phyloP scores from a whole-genome alignment of 192 early-diverging fungal species.

The Backusella mclennaniae region DNA sequence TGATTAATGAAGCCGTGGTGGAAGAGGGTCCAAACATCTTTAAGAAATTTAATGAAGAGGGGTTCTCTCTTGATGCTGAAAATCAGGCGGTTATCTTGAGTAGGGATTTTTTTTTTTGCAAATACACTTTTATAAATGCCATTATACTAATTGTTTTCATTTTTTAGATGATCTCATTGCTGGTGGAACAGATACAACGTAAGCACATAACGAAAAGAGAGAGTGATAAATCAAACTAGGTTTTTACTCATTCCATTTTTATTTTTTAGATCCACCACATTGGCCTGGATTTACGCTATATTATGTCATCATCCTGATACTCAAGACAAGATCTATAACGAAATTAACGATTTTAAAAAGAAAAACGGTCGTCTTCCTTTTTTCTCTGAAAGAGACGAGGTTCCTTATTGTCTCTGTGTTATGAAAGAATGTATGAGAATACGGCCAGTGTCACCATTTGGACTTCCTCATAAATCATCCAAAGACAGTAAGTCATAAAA shows the following conservation, averaged over 20 bases:
- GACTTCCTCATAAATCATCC: neutral
- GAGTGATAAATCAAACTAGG: neutral
- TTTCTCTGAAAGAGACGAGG: neutral
- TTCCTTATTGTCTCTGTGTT: neutral
- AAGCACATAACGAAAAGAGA: neutral
- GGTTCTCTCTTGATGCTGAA: neutral
- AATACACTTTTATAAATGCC: neutral
- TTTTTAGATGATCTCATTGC: constrained; percentile 8
- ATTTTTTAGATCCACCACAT: neutral
- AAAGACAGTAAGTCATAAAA: constrained; percentile 7
- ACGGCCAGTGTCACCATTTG: neutral
- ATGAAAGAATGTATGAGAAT: constrained; percentile 3
- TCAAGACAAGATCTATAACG: constrained; percentile 4
- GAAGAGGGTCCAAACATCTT: neutral
- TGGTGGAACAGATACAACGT: constrained; percentile 7
- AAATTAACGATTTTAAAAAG: neutral
- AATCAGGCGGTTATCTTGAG: neutral
- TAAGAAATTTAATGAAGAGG: neutral
- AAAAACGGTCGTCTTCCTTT: neutral
- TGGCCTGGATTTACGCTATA: constrained; percentile 4
- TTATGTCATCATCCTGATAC: neutral
- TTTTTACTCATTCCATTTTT: neutral
- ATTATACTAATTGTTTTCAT: neutral
- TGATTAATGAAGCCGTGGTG: neutral
- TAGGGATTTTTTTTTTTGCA: neutral